Base-by-base conservation (phyloP, 768 basidiomycete species). In the Russula sp. region DNA sequence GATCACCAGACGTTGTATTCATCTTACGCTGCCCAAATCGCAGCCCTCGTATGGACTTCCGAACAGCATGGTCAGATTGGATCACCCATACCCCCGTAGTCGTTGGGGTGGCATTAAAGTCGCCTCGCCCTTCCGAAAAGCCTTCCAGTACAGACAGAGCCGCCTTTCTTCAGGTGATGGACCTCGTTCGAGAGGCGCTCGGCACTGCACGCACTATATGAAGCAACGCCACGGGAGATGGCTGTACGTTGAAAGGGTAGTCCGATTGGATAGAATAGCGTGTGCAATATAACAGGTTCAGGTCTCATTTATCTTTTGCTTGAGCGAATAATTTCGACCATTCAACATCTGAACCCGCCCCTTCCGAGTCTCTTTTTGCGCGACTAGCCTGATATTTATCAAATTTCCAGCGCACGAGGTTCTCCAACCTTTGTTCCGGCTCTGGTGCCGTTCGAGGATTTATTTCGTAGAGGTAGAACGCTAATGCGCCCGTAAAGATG, bases 1-100 rank as follows among this genome's bases (percentile, higher is more conserved):
- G 84, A 90, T 60, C 72, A 85, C 64, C 85, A 86, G 56, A 85
- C 85, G 0, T 75, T 96, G 26, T 83, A 95, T 71, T 85, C 86
- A 40, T 78, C 96, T 0, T 96, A 95, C 74, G 86, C 86, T 0
- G 79, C 86, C n/a, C 94, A 97, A 70, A 86, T 93, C 51, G 90
- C 93, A 0, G 92, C 92, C 0, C 79, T 95, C 32, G 73, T 94
- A 7, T 97, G 94, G 90, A 78, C 79, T 0, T 70, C 82, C 59
- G 79, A 80, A 59, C 72, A 75, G n/a, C 72, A 79, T 49, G 75
- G 70, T 48, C 70, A 75, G 28, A 62, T 81, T 53, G 59, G 52
- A 34, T 24, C 59, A 26, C 40, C 34, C 62, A 48, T 40, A 63
- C 36, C 46, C 52, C 62, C 13, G 63, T 68, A 16, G 48, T 67